These are phyloP conservation scores for Monosporascus sp. DNA, from an alignment of 2,329 filamentous ascomycete genomes.

Conservation along the genomic window DNA sequence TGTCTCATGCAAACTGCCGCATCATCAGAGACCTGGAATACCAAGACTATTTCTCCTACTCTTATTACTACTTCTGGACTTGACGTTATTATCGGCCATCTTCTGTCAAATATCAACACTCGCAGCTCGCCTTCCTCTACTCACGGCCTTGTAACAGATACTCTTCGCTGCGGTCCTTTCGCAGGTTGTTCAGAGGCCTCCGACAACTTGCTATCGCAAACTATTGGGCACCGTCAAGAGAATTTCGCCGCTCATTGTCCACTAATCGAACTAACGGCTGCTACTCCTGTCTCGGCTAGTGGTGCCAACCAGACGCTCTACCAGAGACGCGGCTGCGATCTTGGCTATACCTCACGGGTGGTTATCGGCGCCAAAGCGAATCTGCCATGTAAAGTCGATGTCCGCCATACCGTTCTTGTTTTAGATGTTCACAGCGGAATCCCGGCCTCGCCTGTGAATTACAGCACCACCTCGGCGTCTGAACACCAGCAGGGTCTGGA, in stretches of 20 bases:
- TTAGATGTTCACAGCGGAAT: background rate
- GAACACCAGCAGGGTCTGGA: background rate
- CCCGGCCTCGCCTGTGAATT: background rate
- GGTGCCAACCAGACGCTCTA: background rate
- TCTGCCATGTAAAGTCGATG: background rate
- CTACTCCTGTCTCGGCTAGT: background rate
- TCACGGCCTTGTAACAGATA: background rate
- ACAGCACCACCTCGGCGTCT: background rate
- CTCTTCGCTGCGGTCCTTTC: background rate
- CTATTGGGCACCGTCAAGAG: background rate
- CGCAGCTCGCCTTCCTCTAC: background rate
- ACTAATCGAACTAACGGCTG: background rate
- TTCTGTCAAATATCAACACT: background rate
- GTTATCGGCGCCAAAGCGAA: background rate
- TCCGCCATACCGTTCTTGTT: background rate
- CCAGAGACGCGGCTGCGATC: background rate
- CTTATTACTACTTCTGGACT: background rate
- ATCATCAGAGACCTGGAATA: constrained; percentile 7
- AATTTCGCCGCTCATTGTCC: background rate
- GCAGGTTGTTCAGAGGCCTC: background rate
- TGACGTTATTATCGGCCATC: background rate
- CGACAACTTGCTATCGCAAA: background rate
- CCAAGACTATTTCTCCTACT: constrained; percentile 9
- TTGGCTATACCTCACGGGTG: background rate
- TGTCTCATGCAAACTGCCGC: constrained; percentile 10